Base-by-base conservation (phyloP, 2,329 filamentous ascomycete species). In the Parafenestella ontariensis region DNA sequence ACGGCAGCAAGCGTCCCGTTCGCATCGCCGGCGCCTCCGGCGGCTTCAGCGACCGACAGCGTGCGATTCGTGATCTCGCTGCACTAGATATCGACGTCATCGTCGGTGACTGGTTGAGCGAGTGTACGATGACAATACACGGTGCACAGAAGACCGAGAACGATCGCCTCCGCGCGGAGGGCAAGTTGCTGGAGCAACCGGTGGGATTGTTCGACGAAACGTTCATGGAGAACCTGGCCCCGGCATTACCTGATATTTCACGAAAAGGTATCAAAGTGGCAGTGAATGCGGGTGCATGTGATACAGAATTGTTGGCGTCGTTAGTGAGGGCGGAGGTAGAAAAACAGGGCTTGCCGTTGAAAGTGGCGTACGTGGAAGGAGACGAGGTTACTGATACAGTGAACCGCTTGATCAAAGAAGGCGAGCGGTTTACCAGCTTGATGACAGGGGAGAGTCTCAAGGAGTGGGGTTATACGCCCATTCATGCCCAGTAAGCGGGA, bases 291-390 rank as follows among this genome's bases (percentile, higher is more conserved):
- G 71, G 71, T 23, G 71, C 70, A 10, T 65, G 61, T 1, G 68
- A 72, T 42, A 71, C 71, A 0, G 61, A 68, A 43, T 45, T 65
- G 23, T 58, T 73, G 6, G 62, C 62, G 15, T 54, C 70, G 39
- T 52, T 68, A 10, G 63, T 72, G 1, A 57, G 64, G 9, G 69
- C 70, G 52, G 63, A 29, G 56, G 64, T 18, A 66, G 66, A 41
- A 64, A 67, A 42, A 54, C 59, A 48, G 64, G 64, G 1, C 57
- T 65, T 11, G 34, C 58, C 58, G 1, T 23, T 74, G 29, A 74
- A 74, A 45, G 65, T 76, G 23, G 73, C 74, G 8, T 77, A 71
- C 71, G 68, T 77, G 7, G 80, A 78, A 39, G 81, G 86, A 4
- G 74, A 76, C 37, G 73, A 76, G 54, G 68, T 73, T 9, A 62